These are phyloP conservation scores for Cenchrus fungigraminus DNA, from an alignment of 176 grass and related monocot species.

Conservation along the genomic window DNA sequence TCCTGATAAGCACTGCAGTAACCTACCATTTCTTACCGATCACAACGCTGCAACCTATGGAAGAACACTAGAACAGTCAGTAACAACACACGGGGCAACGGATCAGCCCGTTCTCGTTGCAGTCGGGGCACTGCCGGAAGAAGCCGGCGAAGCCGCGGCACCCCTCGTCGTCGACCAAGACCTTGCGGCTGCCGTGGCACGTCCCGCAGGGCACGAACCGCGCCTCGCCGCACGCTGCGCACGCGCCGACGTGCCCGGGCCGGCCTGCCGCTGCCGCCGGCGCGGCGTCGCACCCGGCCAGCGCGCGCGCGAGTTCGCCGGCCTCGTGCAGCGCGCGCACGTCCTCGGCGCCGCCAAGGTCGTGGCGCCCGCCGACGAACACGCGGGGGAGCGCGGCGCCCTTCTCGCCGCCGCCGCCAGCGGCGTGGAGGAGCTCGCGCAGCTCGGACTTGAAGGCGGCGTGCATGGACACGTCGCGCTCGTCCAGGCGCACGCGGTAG, in stretches of 20 bases:
- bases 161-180: conserved; percentile 51
- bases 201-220: conserved; percentile 64
- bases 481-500: conserved; percentile 68
- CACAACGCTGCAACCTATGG: not conserved
- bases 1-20: not conserved
- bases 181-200: conserved; percentile 81
- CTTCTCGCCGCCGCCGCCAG: not conserved
- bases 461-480: conserved; percentile 93
- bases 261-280: not conserved
- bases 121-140: conserved; percentile 66
- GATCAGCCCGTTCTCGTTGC: conserved; percentile 95
- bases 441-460: conserved; percentile 72
- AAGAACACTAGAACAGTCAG: conserved; percentile 14
- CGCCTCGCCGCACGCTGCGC: conserved; percentile 62
- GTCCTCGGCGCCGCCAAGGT: conserved; percentile 69
- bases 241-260: not conserved
- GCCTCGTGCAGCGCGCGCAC: conserved; percentile 65
- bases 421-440: conserved; percentile 42
- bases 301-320: conserved; percentile 50
- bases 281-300: conserved; percentile 47
- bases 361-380: conserved; percentile 42
- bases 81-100: conserved; percentile 73
- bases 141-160: conserved; percentile 2
- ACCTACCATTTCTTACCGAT: not conserved
- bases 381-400: conserved; percentile 54